Conservation (phyloP, 192 early-diverging fungal genomes). For the Coemansia interrupta region DNA sequence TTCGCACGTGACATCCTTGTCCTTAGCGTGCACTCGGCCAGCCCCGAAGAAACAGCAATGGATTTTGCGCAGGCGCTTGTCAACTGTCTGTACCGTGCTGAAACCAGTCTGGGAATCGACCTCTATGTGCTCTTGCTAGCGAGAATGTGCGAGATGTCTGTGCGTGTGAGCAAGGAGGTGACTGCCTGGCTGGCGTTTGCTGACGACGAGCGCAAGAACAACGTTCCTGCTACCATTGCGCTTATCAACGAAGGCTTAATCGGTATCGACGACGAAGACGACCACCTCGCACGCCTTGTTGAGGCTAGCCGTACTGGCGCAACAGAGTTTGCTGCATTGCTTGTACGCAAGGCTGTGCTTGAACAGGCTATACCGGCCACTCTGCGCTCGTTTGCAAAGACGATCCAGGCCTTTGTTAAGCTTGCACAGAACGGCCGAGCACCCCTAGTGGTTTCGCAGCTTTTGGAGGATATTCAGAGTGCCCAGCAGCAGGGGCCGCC, state of each 20-base stretch:
- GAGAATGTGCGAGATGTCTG: constrained; percentile 80
- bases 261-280: constrained; percentile 76
- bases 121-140: constrained; percentile 80
- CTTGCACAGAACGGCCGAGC: constrained; percentile 63
- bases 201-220: constrained; percentile 93
- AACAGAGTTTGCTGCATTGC: constrained; percentile 71
- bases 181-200: constrained; percentile 88
- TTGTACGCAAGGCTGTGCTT: constrained; percentile 69
- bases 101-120: constrained; percentile 71
- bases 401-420: constrained; percentile 69
- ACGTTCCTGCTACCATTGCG: constrained; percentile 76
- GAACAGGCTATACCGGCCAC: constrained; percentile 48
- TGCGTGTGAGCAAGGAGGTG: constrained; percentile 77
- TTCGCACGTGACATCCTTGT: constrained; percentile 73
- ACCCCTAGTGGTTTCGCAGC: constrained; percentile 36
- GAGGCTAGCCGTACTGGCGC: constrained; percentile 68
- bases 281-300: constrained; percentile 80
- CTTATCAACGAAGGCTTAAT: constrained; percentile 80
- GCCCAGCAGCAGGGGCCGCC: constrained; percentile 24
- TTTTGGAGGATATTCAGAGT: constrained; percentile 35
- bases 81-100: constrained; percentile 75
- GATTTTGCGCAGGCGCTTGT: constrained; percentile 89
- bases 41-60: constrained; percentile 75
- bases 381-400: constrained; percentile 63
- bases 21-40: constrained; percentile 66